phyloP scores from a whole-genome alignment of 768 basidiomycete species.

The Chalciporus sphaerocephalus region DNA sequence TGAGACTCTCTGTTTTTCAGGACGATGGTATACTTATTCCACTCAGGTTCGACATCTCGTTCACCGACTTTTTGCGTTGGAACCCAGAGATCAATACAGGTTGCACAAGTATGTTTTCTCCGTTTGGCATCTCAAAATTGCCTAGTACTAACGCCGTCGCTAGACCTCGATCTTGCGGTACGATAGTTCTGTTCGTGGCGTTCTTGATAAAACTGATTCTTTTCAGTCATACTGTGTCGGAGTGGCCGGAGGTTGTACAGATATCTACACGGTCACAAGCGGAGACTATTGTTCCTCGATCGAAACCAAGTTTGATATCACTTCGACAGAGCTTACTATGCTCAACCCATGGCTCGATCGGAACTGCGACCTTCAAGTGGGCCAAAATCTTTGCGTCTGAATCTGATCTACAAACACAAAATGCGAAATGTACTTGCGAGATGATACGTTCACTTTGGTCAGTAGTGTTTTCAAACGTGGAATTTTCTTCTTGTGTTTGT shows the following conservation, averaged over 20 bases:
- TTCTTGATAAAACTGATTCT: background rate
- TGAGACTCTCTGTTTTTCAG: background rate
- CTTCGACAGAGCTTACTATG: background rate
- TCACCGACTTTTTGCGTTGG: background rate
- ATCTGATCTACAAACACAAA: background rate
- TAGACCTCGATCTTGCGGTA: background rate
- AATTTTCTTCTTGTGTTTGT: too few species aligned
- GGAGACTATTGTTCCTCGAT: background rate
- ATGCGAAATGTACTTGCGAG: too few species aligned
- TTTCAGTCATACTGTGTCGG: background rate
- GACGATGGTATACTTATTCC: background rate
- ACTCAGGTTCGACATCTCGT: background rate
- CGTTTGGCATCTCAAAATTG: background rate
- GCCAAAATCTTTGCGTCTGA: background rate
- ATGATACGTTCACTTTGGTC: too few species aligned
- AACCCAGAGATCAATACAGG: background rate
- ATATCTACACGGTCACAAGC: background rate
- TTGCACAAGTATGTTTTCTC: background rate
- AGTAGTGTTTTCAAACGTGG: too few species aligned
- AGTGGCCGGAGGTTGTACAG: background rate
- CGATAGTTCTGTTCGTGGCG: background rate
- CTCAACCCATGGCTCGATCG: background rate
- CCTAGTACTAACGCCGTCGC: background rate
- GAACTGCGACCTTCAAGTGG: background rate
- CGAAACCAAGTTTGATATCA: background rate